phyloP scores from a whole-genome alignment of 192 early-diverging fungal species.

The Neocallimastix lanati region DNA sequence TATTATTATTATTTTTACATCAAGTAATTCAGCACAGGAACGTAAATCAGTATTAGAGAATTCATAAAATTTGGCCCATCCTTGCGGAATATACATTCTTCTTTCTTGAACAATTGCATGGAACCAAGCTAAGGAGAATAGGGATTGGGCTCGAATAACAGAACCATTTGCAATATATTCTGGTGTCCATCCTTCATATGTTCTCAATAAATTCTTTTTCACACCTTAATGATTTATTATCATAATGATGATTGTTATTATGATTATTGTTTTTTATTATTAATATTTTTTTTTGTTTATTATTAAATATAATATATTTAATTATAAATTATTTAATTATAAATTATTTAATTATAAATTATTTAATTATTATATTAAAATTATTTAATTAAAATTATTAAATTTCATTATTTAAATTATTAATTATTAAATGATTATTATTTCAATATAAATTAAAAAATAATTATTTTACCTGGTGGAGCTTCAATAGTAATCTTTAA shows the following conservation, averaged over 20 bases:
- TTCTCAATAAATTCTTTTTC: constrained; percentile 33
- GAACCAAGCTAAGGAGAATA: constrained; percentile 39
- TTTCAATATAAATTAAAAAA: no score
- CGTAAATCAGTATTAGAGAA: constrained; percentile 34
- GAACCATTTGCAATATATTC: constrained; percentile 19
- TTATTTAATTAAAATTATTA: no score
- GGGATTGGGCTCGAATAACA: constrained; percentile 22
- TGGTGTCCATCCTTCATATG: constrained; percentile 24
- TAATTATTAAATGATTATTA: no score
- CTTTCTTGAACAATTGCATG: constrained; percentile 40
- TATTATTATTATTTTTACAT: constrained; percentile 8
- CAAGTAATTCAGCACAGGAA: constrained; percentile 25
- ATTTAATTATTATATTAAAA: no score
- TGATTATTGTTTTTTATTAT: no score
- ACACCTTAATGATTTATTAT: no score
- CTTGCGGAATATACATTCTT: constrained; percentile 36
- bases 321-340: no score
- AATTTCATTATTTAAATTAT: no score
- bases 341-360: no score
- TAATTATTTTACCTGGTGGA: constrained; percentile 22
- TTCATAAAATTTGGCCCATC: constrained; percentile 46
- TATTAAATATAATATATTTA: no score
- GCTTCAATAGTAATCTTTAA: constrained; percentile 37
- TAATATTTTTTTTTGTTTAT: no score
- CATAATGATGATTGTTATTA: no score